Evolutionary conservation across 371 early-diverging fungal genomes (phyloP).

Genomic region (Rhizopus arrhizus): DNA sequence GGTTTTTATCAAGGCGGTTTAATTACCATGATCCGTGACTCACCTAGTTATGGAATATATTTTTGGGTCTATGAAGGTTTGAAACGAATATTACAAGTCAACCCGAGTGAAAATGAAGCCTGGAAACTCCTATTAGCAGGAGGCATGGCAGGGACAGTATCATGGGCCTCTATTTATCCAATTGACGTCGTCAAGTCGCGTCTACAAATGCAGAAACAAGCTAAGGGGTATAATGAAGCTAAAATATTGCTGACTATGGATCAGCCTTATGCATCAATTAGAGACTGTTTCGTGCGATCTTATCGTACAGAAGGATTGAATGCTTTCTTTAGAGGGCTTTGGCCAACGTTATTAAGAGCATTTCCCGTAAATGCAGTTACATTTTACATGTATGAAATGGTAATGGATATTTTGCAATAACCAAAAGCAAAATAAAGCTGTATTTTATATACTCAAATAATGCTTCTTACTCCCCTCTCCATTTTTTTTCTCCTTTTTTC

Average conservation of each 20-base stretch:
- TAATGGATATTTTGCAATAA: constrained; percentile 30
- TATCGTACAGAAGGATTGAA: constrained; percentile 59
- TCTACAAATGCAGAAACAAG: constrained; percentile 46
- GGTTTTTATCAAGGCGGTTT: constrained; percentile 72
- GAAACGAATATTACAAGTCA: constrained; percentile 57
- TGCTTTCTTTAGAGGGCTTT: constrained; percentile 64
- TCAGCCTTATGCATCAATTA: constrained; percentile 56
- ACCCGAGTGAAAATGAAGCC: constrained; percentile 45
- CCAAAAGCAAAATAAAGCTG: background rate
- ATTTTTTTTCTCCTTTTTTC: background rate
- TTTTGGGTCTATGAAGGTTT: constrained; percentile 71
- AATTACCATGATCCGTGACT: constrained; percentile 68
- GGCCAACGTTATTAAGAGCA: constrained; percentile 68
- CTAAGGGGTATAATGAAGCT: constrained; percentile 14
- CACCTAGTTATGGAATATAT: constrained; percentile 75
- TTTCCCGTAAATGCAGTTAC: constrained; percentile 77
- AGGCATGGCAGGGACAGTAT: constrained; percentile 66
- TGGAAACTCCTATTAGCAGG: constrained; percentile 68
- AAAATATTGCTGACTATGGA: constrained; percentile 48
- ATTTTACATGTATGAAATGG: constrained; percentile 67
- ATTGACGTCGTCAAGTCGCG: constrained; percentile 73
- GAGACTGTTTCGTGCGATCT: constrained; percentile 27
- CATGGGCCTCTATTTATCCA: constrained; percentile 72
- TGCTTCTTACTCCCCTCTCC: background rate
- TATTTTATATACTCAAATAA: background rate